Evolutionary conservation across 768 basidiomycete genomes (phyloP), one percentile per base, ranked within the genome.

Genomic region (Hortiboletus campestris): DNA sequence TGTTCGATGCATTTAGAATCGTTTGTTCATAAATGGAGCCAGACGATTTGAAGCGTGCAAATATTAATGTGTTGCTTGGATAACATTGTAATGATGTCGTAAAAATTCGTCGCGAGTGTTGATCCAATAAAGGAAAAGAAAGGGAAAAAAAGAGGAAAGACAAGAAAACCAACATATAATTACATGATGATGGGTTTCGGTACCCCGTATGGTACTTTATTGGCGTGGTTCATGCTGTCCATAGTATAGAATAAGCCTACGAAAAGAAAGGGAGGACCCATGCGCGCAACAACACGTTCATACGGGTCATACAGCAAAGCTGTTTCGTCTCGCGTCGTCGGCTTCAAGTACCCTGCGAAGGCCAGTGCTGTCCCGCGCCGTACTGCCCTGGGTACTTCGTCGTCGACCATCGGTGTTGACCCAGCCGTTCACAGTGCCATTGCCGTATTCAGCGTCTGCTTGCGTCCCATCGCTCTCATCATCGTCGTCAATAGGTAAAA

Each of bases 381-480:
- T 36, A 10, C 41, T 44, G 19, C 46, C 38, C 20, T 72, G 71
- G 22, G 61, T 55, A 31, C 76, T 76, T 49, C 80, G 80, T 62
- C 82, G 75, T 46, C 86, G 76, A 10, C 80, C 79, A 17, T 85
- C 85, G 11, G 81, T 64, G 65, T 84, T 84, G 43, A 80, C 74
- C 81, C 84, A 85, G 22, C 78, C 72, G 56, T 76, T 73, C 39
- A 57, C 48, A 40, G 69, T 68, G 41, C 50, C 25, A 7, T 19
- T 73, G 44, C 78, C 72, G 53, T 77, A 85, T 68, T 89, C 88
- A 19, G 78, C 85, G 65, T 89, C 88, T 4, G 85, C 87, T 59
- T 89, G 82, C n/a, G 78, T 80, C 1, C 84, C 86, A 35, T 86
- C 88, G 59, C 83, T 84, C 52, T 87, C 84, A 5, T 78, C 77